Percentiles rank a stretch among this genome's conserved stretches.
phyloP scores from a whole-genome alignment of 1,284 basidiomycete species.

The Irpex sp. region DNA sequence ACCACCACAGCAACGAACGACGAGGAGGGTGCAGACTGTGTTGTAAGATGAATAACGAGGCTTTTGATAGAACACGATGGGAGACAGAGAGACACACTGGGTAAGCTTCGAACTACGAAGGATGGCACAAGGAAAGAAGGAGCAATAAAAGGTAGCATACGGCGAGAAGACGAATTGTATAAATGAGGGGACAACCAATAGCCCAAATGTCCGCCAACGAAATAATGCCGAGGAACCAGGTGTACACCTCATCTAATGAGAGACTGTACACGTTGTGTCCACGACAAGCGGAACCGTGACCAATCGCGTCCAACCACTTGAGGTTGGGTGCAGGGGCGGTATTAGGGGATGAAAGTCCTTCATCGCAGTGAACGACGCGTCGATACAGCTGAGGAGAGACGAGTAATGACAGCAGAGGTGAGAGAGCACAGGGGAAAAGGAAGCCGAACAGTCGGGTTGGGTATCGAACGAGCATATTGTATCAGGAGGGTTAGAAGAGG shows the following conservation, averaged over 20 bases:
- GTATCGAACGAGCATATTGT: constrained; percentile 13
- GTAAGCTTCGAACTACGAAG: constrained; percentile 6
- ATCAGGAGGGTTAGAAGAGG: not conserved
- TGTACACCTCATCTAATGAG: constrained; percentile 2
- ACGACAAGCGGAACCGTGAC: constrained; percentile 6
- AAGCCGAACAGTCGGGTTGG: constrained; percentile 13
- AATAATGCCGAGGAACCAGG: constrained; percentile 6
- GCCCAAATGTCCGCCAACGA: constrained; percentile 41
- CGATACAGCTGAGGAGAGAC: constrained; percentile 9
- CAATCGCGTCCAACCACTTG: constrained; percentile 10
- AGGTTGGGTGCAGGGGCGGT: constrained; percentile 3
- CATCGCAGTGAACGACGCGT: constrained; percentile 18
- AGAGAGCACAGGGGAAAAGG: constrained; percentile 11
- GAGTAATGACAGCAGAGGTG: constrained; percentile 8
- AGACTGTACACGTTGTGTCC: not conserved
- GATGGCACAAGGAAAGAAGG: constrained; percentile 15
- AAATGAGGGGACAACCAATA: constrained; percentile 58
- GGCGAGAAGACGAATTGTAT: constrained; percentile 35
- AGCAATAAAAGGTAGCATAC: constrained; percentile 25
- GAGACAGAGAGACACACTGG: not conserved
- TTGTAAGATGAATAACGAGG: not conserved
- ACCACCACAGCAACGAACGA: constrained; percentile 16
- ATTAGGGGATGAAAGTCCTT: constrained; percentile 7
- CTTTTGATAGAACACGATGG: not conserved
- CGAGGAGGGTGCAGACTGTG: constrained; percentile 7